Percentiles rank a stretch among this genome's conserved stretches.
phyloP scores from a whole-genome alignment of 345 rosid genomes.

The Syzygium aromaticum region DNA sequence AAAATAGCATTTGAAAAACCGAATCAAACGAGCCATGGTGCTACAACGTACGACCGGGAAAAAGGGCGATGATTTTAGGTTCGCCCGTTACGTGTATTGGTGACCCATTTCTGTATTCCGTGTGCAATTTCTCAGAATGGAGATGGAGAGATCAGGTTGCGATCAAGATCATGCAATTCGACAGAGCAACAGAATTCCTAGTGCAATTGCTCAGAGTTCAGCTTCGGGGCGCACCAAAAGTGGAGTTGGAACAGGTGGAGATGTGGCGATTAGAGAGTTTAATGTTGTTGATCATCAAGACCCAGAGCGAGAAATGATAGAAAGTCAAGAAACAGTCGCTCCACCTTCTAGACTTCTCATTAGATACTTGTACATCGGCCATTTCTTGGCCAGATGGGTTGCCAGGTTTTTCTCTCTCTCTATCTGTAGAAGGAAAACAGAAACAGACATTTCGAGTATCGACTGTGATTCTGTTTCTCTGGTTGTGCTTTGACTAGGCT shows the following conservation, averaged over 20 bases:
- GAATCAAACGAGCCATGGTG: no score
- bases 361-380: slow-evolving; percentile 42
- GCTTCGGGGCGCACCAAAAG: not conserved
- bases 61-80: not conserved
- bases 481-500: not conserved
- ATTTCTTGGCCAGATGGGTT: slow-evolving; percentile 89
- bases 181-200: not conserved
- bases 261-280: not conserved
- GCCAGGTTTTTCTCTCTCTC: slow-evolving; percentile 36
- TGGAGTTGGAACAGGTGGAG: not conserved
- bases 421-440: not conserved
- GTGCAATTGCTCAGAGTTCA: not conserved
- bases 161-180: not conserved
- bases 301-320: not conserved
- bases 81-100: not conserved
- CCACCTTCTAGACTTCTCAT: slow-evolving; percentile 8
- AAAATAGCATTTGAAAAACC: no score
- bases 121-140: not conserved
- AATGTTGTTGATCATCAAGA: not conserved
- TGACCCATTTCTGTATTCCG: not conserved
- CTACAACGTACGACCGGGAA: not conserved
- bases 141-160: not conserved
- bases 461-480: not conserved
- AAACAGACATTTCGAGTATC: not conserved
- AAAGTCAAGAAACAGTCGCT: not conserved